Evolutionary conservation across 805 yeast species (phyloP).

Genomic region (Hyphopichia homilentoma): DNA sequence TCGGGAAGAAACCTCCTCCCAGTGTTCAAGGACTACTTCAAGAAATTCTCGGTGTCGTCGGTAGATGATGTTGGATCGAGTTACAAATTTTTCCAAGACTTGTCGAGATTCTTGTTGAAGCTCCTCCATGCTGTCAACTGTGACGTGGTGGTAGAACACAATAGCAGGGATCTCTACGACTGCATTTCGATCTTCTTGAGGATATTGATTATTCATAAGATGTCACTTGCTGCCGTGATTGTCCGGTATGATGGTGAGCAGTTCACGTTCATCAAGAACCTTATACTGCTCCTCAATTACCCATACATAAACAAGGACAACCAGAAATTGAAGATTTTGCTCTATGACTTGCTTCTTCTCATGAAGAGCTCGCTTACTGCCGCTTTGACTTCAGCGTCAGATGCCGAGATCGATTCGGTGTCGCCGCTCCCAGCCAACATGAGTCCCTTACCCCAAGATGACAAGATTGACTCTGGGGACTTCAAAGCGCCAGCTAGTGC

Average conservation of each 20-base stretch:
- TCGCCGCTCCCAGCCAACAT: too few relatives aligned
- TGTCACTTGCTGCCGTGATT: constrained; percentile 44
- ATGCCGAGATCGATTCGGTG: too few relatives aligned
- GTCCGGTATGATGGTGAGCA: constrained; percentile 36
- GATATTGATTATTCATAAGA: constrained; percentile 56
- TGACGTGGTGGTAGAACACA: constrained; percentile 4
- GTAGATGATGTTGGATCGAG: constrained; percentile 17
- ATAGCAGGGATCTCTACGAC: constrained; percentile 10
- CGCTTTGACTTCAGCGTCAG: constrained; percentile 7
- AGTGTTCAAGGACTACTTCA: constrained; percentile 41
- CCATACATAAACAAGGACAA: constrained; percentile 31
- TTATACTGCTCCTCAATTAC: constrained; percentile 45
- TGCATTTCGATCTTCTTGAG: constrained; percentile 49
- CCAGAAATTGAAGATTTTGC: constrained; percentile 50
- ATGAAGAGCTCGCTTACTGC: constrained; percentile 40
- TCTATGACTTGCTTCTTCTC: constrained; percentile 57
- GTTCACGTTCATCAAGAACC: constrained; percentile 44
- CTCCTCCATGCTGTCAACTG: constrained; percentile 15
- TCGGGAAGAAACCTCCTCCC: constrained; percentile 26
- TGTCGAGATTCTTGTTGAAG: constrained; percentile 18
- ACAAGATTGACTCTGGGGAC: constrained; percentile 6
- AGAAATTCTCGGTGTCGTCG: constrained; percentile 41
- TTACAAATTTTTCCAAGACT: constrained; percentile 16
- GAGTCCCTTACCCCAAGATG: too few relatives aligned
- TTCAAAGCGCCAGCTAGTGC: constrained; percentile 1